Base-by-base conservation (phyloP, 352 stramenopile genomes). In the Phytophthora europaea region DNA sequence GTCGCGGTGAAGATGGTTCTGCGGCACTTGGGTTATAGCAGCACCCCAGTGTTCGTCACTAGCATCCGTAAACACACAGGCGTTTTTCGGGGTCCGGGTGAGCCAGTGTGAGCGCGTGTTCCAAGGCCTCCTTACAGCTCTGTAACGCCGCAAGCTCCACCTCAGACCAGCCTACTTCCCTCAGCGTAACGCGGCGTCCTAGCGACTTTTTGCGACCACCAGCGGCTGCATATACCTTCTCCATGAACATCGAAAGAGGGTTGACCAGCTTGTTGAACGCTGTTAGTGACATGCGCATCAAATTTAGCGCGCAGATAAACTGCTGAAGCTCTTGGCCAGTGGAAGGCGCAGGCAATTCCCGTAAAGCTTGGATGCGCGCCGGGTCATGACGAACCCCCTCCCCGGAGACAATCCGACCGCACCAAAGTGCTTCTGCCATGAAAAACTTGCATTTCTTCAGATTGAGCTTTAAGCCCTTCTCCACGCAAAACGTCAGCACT, bases 371-470 rank as follows among this genome's bases (percentile, higher is more conserved):
- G 10, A 69, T 23, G 20, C 13, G 4, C 1, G 26, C 38, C 16
- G 55, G 55, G n/a, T 61, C 47, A 15, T 65, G 65, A 8, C 65
- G 65, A 3, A 71, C 47, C 34, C 55, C 65, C 4, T 65, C 48
- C n/a, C 45, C 54, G 4, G 55, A 71, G 2, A 71, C 62, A 23
- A 69, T 43, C 22, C 62, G 23, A 1, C 53, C 62, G 55, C 54
- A 65, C 55, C 55, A 65, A 20, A 71, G 47, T 7, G 55, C 55
- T 8, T 71, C 54, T 7, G 47, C 43, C 22, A 65, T 22, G 36
- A 61, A 71, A 12, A 71, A 65, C 6, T 22, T 47, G 16, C 55
- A 59, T 20, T 61, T 65, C 20, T 65, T 71, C 1, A 47, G 64
- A 9, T 60, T 71, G 2, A 71, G 31, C 23, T 65, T 65, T 13